Base-by-base conservation (phyloP, 2,329 filamentous ascomycete species). In the Paecilomyces sp. region DNA sequence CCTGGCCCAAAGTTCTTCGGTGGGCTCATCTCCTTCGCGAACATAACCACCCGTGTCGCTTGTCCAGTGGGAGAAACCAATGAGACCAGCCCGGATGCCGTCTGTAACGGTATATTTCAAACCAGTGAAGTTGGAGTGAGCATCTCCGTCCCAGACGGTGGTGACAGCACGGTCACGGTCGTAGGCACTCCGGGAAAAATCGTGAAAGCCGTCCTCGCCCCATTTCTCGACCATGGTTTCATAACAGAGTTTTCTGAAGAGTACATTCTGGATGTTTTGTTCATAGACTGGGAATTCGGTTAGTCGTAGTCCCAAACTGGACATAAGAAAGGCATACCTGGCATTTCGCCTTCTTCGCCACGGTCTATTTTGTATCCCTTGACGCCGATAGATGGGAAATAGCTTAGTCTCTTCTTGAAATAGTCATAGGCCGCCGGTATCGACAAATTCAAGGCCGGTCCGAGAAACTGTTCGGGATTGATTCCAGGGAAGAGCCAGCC, bases 261-360 rank as follows among this genome's bases (percentile, higher is more conserved):
- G 53, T 18, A 31, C 28, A 22, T 55, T 69, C 58, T 76, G 74
- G 28, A 69, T 65, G 59, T 76, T 76, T 56, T 76, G 74, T 54
- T 70, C 68, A 52, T 65, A 70, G 6, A 67, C 53, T 55, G 30
- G 7, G 18, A 18, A n/a, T 18, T n/a, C 1, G 31, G 53, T 55
- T 22, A 55, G 25, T 3, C 33, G 6, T 24, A 12, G n/a, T 15
- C 12, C 15, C 5, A 13, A 41, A 13, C 15, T n/a, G 7, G 3
- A n/a, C 15, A n/a, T n/a, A n/a, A 6, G 15, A 6, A 41, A 41
- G n/a, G 8, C 50, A 53, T 53, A 53, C 50, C 71, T 1, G 74
- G 74, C 72, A 74, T 74, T 61, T 75, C 74, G n/a, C 63, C 66
- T 64, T 76, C 74, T 55, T 76, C 74, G 25, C 74, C 73, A 28